phyloP scores from a whole-genome alignment of 768 basidiomycete species.

The Hygrophorus russula region DNA sequence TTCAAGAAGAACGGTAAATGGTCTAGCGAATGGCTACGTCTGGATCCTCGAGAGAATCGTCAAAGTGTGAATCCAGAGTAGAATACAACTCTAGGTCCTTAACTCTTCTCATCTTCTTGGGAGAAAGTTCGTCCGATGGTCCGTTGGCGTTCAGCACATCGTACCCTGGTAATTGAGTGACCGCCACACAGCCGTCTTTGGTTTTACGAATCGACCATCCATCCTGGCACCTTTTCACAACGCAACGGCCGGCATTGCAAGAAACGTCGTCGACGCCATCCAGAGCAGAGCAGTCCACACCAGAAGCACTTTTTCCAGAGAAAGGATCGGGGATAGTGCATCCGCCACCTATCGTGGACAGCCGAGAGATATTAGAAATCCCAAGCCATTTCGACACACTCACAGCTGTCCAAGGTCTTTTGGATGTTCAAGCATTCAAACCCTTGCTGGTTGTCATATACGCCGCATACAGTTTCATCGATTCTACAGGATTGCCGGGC shows the following conservation, averaged over 20 bases:
- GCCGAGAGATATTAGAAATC: not conserved
- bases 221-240: not conserved
- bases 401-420: slow-evolving; percentile 3
- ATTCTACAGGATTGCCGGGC: not conserved
- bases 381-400: not conserved
- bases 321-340: slow-evolving; percentile 3
- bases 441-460: not conserved
- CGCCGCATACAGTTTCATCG: slow-evolving; percentile 1
- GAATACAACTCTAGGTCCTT: too few species aligned
- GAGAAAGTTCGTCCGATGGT: too few species aligned
- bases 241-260: slow-evolving; percentile 1
- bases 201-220: not conserved
- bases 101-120: too few species aligned
- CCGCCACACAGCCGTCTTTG: not conserved
- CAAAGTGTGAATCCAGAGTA: slow-evolving; percentile 1
- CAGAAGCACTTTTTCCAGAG: not conserved
- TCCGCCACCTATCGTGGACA: slow-evolving; percentile 1
- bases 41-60: too few species aligned
- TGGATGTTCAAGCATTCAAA: slow-evolving; percentile 2
- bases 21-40: too few species aligned
- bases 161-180: too few species aligned
- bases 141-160: too few species aligned
- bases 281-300: not conserved
- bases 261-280: slow-evolving; percentile 1
- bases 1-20: too few species aligned